Conservation (phyloP, 768 basidiomycete species). For the Terana coerulea region DNA sequence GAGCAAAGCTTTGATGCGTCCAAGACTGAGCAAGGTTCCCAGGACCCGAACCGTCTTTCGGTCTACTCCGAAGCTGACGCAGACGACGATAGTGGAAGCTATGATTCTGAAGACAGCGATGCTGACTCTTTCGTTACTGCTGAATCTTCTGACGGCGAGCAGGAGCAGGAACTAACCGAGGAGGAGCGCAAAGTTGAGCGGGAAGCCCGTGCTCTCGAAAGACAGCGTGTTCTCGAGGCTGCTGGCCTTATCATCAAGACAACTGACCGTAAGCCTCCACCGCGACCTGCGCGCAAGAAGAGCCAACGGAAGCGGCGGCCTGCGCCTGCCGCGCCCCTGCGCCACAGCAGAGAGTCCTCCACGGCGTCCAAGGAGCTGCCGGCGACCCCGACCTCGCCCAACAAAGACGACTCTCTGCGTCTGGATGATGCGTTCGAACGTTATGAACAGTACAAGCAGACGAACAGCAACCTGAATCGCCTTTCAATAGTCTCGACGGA, state of each 20-base stretch:
- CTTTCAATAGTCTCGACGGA: slow-evolving; percentile 65
- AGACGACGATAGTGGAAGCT: slow-evolving; percentile 23
- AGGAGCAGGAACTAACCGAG: slow-evolving; percentile 30
- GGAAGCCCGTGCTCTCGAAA: slow-evolving; percentile 66
- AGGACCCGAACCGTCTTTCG: neutral
- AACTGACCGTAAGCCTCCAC: slow-evolving; percentile 50
- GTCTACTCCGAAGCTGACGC: slow-evolving; percentile 2
- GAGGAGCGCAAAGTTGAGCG: slow-evolving; percentile 48
- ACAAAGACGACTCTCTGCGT: slow-evolving; percentile 18
- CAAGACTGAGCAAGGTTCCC: neutral
- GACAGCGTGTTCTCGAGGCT: slow-evolving; percentile 80
- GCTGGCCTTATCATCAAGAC: slow-evolving; percentile 80
- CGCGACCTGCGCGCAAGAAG: slow-evolving; percentile 32
- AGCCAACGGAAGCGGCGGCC: slow-evolving; percentile 39
- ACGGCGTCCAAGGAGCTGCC: slow-evolving; percentile 49
- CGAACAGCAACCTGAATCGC: slow-evolving; percentile 43
- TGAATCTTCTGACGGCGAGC: slow-evolving; percentile 35
- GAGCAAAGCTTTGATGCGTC: neutral
- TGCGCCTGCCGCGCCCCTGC: slow-evolving; percentile 47
- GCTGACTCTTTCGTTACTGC: slow-evolving; percentile 40
- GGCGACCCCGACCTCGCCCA: slow-evolving; percentile 35
- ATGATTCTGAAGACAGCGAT: slow-evolving; percentile 25
- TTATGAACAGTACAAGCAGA: slow-evolving; percentile 79
- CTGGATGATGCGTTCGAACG: slow-evolving; percentile 87
- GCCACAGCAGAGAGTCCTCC: slow-evolving; percentile 21